phyloP scores from a whole-genome alignment of 129 eudicot species.

The Pulicaria dysenterica region DNA sequence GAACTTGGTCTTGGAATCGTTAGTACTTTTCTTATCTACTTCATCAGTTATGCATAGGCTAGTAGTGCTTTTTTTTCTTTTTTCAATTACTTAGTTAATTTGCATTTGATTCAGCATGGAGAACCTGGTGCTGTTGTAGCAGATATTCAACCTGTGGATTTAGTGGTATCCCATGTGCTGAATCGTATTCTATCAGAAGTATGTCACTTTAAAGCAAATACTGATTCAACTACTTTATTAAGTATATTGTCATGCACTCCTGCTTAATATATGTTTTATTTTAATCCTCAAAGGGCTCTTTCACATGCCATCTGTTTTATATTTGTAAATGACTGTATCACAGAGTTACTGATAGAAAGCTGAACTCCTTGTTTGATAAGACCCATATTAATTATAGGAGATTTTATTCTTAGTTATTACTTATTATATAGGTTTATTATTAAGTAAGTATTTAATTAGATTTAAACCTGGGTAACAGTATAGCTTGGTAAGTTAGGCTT shows the following conservation, averaged over 20 bases:
- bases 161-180: conserved; percentile 91
- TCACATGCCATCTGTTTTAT: neutral
- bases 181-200: conserved; percentile 80
- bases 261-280: conserved; percentile 5
- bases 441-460: too few relatives aligned
- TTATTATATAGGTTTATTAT: too few relatives aligned
- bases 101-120: conserved; percentile 77
- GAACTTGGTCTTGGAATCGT: conserved; percentile 99
- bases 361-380: too few relatives aligned
- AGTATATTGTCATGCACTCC: neutral
- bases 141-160: conserved; percentile 84
- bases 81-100: neutral
- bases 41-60: neutral
- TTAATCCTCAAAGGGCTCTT: neutral
- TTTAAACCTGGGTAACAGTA: too few relatives aligned
- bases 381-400: too few relatives aligned
- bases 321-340: neutral
- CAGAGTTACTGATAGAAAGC: neutral
- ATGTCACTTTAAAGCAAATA: conserved; percentile 39
- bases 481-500: too few relatives aligned
- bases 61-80: conserved; percentile 4
- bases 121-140: conserved; percentile 97
- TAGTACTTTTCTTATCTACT: conserved; percentile 36
- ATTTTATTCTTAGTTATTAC: too few relatives aligned
- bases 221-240: conserved; percentile 6